Evolutionary conservation across 371 early-diverging fungal species (phyloP), one percentile per base, ranked within the genome.

Genomic region (Mucor plumbeus): DNA sequence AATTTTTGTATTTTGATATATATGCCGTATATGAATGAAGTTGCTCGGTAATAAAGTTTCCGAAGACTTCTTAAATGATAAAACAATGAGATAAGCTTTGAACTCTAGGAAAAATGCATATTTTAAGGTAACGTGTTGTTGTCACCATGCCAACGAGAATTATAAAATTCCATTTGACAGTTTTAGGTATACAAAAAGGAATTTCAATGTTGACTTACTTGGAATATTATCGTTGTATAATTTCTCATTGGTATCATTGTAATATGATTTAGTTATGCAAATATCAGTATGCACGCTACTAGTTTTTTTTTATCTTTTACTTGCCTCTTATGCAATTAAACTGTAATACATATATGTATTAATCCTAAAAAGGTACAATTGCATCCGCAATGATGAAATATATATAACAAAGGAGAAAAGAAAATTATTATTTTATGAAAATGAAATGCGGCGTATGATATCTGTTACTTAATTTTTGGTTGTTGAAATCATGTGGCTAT

Each of bases 351-450:
- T 31, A 31, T 53, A 53, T 14, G 53, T 31, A 11, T 53, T 14
- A 53, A 53, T 31, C 53, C 53, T 26, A 13, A 53, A 53, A 53
- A 53, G 53, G 53, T 31, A 53, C 53, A 31, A 53, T 53, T 53
- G 31, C 53, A 53, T 21, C 19, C 53, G 31, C 31, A 13, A 53
- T 53, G 53, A 53, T 53, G 53, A 53, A 53, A 26, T 26, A 26
- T 26, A 53, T 53, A 14, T 14, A 26, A 53, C 31, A 26, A 53
- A 31, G 31, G 53, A 31, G 31, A 14, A 31, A 50, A 53, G 31
- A 14, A 21, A 31, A 13, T 14, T 53, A 21, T 19, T 48, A 3
- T 53, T 53, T 53, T 13, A 53, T 31, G 14, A 38, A 31, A 53
- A 53, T 53, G 53, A 53, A 53, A 53, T 53, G 14, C 31, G 53